Percentiles rank a stretch among this genome's conserved stretches.
These are phyloP conservation scores for Aspergillus sp. DNA, from an alignment of 2,329 filamentous ascomycete species.

Conservation along the genomic window DNA sequence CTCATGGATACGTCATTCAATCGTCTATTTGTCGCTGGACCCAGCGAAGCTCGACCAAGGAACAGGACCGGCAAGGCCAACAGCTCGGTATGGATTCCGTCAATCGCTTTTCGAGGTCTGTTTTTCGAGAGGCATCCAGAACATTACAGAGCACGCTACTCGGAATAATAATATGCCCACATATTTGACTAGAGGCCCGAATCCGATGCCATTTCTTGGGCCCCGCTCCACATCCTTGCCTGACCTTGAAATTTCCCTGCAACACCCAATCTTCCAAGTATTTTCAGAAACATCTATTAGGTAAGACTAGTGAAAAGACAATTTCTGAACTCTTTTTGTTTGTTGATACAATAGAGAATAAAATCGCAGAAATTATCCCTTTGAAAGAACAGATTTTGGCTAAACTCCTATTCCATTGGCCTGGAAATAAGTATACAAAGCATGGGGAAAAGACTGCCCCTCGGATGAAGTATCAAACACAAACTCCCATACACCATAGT, in stretches of 20 bases:
- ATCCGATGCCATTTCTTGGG: neutral
- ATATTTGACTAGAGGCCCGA: neutral
- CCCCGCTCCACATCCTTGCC: neutral
- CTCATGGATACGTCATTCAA: constrained; percentile 17
- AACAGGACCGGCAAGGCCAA: neutral
- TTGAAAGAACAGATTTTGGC: constrained; percentile 19
- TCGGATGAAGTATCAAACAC: constrained; percentile 11
- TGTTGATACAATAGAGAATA: neutral
- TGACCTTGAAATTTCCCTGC: neutral
- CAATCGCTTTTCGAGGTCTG: neutral
- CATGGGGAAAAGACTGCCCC: constrained; percentile 11
- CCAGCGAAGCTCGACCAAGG: constrained; percentile 8
- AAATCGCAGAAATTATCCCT: neutral
- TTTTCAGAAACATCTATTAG: too few relatives aligned
- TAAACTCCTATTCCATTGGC: constrained; percentile 21
- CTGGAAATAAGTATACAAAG: constrained; percentile 15
- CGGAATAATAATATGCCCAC: neutral
- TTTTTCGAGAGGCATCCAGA: neutral
- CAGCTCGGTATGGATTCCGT: neutral
- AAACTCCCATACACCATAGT: constrained; percentile 17
- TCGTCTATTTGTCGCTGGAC: constrained; percentile 4
- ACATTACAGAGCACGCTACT: neutral
- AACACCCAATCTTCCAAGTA: too few relatives aligned
- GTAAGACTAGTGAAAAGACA: too few relatives aligned
- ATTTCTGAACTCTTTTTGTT: neutral